A percentile compares a stretch with the other conserved stretches of the same genome.
phyloP scores from a whole-genome alignment of 768 basidiomycete genomes.

The Psilocybe azurescens region DNA sequence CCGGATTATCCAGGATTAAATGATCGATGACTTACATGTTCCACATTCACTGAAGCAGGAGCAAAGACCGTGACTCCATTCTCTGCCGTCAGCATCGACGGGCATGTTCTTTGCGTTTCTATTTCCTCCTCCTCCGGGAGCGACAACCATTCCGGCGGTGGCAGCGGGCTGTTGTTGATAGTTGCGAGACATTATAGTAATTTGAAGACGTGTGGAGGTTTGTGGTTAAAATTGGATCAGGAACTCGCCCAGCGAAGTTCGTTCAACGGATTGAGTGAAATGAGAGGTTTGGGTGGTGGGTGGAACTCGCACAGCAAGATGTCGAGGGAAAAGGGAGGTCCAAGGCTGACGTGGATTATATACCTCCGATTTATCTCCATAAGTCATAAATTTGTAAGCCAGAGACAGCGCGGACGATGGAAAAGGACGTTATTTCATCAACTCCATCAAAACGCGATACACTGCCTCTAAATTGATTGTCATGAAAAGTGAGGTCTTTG shows the following conservation, averaged over 20 bases:
- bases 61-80: constrained; percentile 39
- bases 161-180: constrained; percentile 25
- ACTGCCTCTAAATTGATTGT: background rate
- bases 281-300: constrained; percentile 10
- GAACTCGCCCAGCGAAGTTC: constrained; percentile 29
- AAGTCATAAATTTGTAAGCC: background rate
- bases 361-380: constrained; percentile 10
- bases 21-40: constrained; percentile 31
- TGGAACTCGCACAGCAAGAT: constrained; percentile 27
- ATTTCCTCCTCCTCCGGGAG: constrained; percentile 35
- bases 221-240: background rate
- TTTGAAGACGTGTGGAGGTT: background rate
- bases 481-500: no score
- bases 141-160: constrained; percentile 28
- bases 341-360: constrained; percentile 15
- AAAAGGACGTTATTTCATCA: background rate
- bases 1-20: background rate
- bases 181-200: constrained; percentile 21
- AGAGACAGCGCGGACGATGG: background rate
- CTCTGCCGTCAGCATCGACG: constrained; percentile 38
- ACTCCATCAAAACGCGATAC: background rate
- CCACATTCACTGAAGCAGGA: constrained; percentile 35
- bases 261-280: background rate
- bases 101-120: constrained; percentile 40
- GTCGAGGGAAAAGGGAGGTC: constrained; percentile 8